A percentile compares a stretch with the other conserved stretches of the same genome.
Evolutionary conservation across 768 basidiomycete genomes (phyloP).

Genomic region (Roridomyces roridus): DNA sequence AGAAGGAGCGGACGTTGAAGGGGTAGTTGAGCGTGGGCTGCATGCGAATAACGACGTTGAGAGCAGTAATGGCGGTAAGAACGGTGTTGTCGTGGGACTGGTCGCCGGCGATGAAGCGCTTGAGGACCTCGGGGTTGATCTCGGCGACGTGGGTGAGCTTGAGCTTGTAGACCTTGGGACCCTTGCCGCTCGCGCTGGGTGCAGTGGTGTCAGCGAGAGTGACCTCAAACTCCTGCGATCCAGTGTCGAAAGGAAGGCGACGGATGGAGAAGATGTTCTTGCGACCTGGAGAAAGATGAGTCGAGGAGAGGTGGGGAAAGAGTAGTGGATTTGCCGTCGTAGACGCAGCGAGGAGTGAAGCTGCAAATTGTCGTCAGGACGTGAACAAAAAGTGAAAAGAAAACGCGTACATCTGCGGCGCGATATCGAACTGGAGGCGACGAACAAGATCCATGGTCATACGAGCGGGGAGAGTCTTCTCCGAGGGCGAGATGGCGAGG

Average conservation of each 20-base stretch:
- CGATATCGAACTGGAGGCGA: slow-evolving; percentile 60
- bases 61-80: slow-evolving; percentile 62
- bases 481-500: slow-evolving; percentile 72
- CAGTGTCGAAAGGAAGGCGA: slow-evolving; percentile 60
- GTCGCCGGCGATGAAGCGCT: slow-evolving; percentile 59
- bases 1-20: slow-evolving; percentile 68
- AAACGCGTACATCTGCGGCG: slow-evolving; percentile 49
- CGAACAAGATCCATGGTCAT: slow-evolving; percentile 76
- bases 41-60: slow-evolving; percentile 77
- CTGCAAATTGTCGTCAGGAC: not conserved
- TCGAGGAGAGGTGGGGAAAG: not conserved
- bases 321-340: not conserved
- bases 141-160: slow-evolving; percentile 58
- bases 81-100: slow-evolving; percentile 62
- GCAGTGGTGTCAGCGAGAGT: slow-evolving; percentile 47
- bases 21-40: slow-evolving; percentile 61
- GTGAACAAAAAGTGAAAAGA: not conserved
- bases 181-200: slow-evolving; percentile 40
- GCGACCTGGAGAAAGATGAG: slow-evolving; percentile 63
- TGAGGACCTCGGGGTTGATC: slow-evolving; percentile 61
- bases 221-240: slow-evolving; percentile 71
- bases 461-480: slow-evolving; percentile 69
- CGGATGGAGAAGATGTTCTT: slow-evolving; percentile 75
- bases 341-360: slow-evolving; percentile 73
- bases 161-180: slow-evolving; percentile 73